Percentiles rank a stretch among this genome's conserved stretches.
phyloP scores from a whole-genome alignment of 441 rosid genomes.

The Pelargonium citronellum region DNA sequence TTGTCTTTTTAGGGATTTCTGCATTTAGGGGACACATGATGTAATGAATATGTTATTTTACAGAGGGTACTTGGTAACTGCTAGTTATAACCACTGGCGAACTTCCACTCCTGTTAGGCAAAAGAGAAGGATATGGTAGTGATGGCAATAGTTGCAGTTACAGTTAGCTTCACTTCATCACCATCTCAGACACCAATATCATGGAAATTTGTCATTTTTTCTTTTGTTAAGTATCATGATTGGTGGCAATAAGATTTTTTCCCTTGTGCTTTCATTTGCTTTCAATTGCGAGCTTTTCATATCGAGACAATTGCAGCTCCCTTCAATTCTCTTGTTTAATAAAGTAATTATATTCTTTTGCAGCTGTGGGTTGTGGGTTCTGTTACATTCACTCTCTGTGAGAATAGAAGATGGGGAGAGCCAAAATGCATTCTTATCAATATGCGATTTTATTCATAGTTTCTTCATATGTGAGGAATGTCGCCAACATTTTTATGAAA shows the following conservation, averaged over 20 bases:
- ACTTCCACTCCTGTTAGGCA: no score
- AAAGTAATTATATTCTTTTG: slow-evolving; percentile 19
- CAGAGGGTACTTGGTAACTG: no score
- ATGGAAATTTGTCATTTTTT: not conserved
- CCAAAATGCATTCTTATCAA: slow-evolving; percentile 62
- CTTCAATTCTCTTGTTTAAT: slow-evolving; percentile 8
- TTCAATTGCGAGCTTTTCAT: not conserved
- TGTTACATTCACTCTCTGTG: slow-evolving; percentile 88
- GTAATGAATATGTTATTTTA: no score
- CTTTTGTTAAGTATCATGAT: not conserved
- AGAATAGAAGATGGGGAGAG: slow-evolving; percentile 82
- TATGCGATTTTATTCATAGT: slow-evolving; percentile 77
- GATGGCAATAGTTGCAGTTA: not conserved
- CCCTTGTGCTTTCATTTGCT: not conserved
- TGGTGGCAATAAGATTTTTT: not conserved
- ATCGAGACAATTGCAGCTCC: not conserved
- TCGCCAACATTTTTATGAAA: slow-evolving; percentile 69
- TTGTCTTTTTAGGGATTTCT: no score
- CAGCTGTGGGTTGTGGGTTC: slow-evolving; percentile 98
- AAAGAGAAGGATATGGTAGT: not conserved
- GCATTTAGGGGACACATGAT: no score
- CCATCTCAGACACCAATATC: not conserved
- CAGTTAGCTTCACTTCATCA: not conserved
- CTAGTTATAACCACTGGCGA: no score
- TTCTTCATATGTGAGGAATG: slow-evolving; percentile 93